phyloP scores from a whole-genome alignment of 225 moss, liverwort and hornwort genomes.

The Rhytidiadelphus loreus region DNA sequence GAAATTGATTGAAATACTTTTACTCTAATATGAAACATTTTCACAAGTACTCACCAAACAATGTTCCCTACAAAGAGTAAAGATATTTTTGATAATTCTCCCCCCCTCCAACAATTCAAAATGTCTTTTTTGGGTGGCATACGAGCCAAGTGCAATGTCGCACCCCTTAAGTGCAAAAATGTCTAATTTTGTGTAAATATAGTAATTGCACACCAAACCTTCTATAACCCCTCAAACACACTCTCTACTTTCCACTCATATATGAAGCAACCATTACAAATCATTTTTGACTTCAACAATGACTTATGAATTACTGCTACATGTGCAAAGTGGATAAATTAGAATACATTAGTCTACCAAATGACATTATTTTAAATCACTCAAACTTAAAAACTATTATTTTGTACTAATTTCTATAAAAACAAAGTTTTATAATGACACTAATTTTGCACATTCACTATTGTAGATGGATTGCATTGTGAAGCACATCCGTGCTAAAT shows the following conservation, averaged over 20 bases:
- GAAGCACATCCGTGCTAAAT: rapidly evolving
- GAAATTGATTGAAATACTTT: background rate
- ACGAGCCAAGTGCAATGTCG: too few species aligned
- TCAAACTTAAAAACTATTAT: rapidly evolving
- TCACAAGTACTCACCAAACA: too few species aligned
- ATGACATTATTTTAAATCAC: background rate
- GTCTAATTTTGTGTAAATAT: too few species aligned
- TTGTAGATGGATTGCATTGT: background rate
- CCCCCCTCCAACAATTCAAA: too few species aligned
- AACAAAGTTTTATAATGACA: background rate
- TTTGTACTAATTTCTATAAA: background rate
- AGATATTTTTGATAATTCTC: too few species aligned
- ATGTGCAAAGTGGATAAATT: background rate
- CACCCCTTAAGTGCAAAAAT: too few species aligned
- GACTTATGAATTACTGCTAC: background rate
- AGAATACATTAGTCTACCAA: background rate
- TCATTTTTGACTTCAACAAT: background rate
- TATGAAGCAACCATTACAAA: background rate
- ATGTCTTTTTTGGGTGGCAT: too few species aligned
- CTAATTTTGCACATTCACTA: rapidly evolving
- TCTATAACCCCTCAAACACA: rapidly evolving
- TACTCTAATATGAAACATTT: too few species aligned
- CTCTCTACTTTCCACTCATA: background rate
- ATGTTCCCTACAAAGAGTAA: too few species aligned
- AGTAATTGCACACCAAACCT: background rate